A percentile compares a stretch with the other conserved stretches of the same genome.
Conservation (phyloP, 306 rosid genomes). For the Crotalaria pallida region DNA sequence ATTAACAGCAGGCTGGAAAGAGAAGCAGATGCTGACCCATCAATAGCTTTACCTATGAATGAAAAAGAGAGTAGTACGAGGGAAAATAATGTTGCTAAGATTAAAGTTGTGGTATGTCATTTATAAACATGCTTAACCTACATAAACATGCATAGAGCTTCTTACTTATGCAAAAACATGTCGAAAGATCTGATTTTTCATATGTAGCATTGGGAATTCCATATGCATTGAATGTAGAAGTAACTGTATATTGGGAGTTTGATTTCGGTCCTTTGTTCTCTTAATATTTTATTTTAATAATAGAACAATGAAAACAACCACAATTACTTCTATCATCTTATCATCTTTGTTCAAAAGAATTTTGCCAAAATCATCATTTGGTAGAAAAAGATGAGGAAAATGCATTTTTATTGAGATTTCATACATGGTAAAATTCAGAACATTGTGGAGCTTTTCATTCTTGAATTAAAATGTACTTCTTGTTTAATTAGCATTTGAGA, state of each 20-base stretch:
- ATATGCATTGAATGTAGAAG: background rate
- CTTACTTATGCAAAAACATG: background rate
- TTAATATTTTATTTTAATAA: background rate
- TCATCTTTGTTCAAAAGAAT: background rate
- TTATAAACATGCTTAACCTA: background rate
- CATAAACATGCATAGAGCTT: background rate
- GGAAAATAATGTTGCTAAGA: slow-evolving; percentile 88
- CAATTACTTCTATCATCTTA: background rate
- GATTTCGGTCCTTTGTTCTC: slow-evolving; percentile 1
- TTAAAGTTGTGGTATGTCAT: slow-evolving; percentile 95
- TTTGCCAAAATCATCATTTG: background rate
- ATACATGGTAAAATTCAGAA: background rate
- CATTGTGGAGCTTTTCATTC: slow-evolving; percentile 1
- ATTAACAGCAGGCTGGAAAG: slow-evolving; percentile 46
- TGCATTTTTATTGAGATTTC: background rate
- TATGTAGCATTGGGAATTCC: background rate
- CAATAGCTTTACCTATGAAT: slow-evolving; percentile 37
- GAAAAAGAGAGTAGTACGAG: slow-evolving; percentile 61
- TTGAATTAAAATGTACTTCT: slow-evolving; percentile 1
- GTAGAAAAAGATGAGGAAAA: background rate
- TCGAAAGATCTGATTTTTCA: background rate
- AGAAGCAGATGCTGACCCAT: slow-evolving; percentile 49
- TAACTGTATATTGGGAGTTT: background rate
- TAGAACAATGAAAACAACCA: background rate
- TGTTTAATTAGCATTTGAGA: background rate